Evolutionary conservation across 495 filamentous ascomycete species (phyloP).

Genomic region (Cetradonia linearis): DNA sequence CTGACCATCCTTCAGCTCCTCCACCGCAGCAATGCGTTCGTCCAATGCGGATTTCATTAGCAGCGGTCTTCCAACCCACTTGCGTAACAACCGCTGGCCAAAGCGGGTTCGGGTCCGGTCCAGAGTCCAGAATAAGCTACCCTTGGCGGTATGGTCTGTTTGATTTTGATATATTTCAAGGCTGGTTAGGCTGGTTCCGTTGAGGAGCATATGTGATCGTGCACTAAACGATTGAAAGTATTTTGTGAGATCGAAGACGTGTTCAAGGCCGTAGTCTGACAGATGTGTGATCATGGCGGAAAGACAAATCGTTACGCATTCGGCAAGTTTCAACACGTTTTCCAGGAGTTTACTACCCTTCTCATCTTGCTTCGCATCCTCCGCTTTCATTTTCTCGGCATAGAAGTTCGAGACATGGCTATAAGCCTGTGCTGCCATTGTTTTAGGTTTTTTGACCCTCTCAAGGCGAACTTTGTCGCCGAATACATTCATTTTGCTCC

Average conservation of each 20-base stretch:
- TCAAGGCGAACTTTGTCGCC: constrained; percentile 84
- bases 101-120: constrained; percentile 89
- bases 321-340: constrained; percentile 74
- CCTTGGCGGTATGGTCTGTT: constrained; percentile 76
- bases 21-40: constrained; percentile 76
- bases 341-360: constrained; percentile 57
- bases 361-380: constrained; percentile 37
- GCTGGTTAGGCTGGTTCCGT: constrained; percentile 88
- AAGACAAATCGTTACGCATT: constrained; percentile 81
- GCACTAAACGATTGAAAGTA: constrained; percentile 97
- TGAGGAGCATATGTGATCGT: constrained; percentile 89
- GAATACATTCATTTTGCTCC: constrained; percentile 84
- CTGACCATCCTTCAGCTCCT: constrained; percentile 68
- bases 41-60: constrained; percentile 68
- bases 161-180: constrained; percentile 94
- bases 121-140: constrained; percentile 90
- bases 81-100: constrained; percentile 76
- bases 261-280: constrained; percentile 85
- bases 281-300: constrained; percentile 96
- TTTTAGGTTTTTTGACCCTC: constrained; percentile 63
- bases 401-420: constrained; percentile 94
- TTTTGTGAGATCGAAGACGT: constrained; percentile 93
- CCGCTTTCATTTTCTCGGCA: constrained; percentile 69
- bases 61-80: constrained; percentile 91
- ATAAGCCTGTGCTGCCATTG: constrained; percentile 70